These are phyloP conservation scores for Verticillium longisporum DNA, from an alignment of 2,329 filamentous ascomycete species.

Conservation along the genomic window DNA sequence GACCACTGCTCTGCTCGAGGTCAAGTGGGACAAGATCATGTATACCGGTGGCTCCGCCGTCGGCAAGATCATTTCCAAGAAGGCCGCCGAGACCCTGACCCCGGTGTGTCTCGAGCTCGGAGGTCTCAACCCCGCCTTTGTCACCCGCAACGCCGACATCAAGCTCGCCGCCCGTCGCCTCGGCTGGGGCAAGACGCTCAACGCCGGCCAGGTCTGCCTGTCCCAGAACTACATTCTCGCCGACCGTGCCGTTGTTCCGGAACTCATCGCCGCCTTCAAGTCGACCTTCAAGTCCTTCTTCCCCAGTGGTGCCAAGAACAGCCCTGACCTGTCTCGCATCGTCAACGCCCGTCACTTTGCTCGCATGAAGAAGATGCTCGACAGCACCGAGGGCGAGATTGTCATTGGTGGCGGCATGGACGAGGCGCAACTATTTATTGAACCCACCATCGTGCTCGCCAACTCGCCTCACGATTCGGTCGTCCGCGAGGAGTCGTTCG, in stretches of 20 bases:
- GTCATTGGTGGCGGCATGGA: slow-evolving; percentile 82
- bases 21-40: slow-evolving; percentile 97
- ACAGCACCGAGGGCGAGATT: slow-evolving; percentile 74
- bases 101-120: slow-evolving; percentile 87
- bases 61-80: slow-evolving; percentile 81
- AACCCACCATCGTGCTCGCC: slow-evolving; percentile 87
- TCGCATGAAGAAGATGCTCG: slow-evolving; percentile 84
- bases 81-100: slow-evolving; percentile 82
- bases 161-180: slow-evolving; percentile 75
- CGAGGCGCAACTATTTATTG: slow-evolving; percentile 73
- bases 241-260: slow-evolving; percentile 63
- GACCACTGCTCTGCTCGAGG: slow-evolving; percentile 72
- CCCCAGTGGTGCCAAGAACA: slow-evolving; percentile 72
- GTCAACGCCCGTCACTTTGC: slow-evolving; percentile 74
- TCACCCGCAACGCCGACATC: slow-evolving; percentile 77
- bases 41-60: slow-evolving; percentile 80
- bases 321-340: slow-evolving; percentile 72
- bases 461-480: slow-evolving; percentile 63
- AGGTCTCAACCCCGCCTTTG: slow-evolving; percentile 83
- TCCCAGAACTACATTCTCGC: slow-evolving; percentile 89
- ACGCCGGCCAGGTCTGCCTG: slow-evolving; percentile 87
- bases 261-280: slow-evolving; percentile 70
- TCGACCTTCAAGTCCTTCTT: slow-evolving; percentile 69
- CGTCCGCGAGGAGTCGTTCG: slow-evolving; percentile 87
- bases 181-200: slow-evolving; percentile 81